These are phyloP conservation scores for Colletotrichum gloeosporioides DNA, from an alignment of 2,329 filamentous ascomycete genomes.

Conservation along the genomic window DNA sequence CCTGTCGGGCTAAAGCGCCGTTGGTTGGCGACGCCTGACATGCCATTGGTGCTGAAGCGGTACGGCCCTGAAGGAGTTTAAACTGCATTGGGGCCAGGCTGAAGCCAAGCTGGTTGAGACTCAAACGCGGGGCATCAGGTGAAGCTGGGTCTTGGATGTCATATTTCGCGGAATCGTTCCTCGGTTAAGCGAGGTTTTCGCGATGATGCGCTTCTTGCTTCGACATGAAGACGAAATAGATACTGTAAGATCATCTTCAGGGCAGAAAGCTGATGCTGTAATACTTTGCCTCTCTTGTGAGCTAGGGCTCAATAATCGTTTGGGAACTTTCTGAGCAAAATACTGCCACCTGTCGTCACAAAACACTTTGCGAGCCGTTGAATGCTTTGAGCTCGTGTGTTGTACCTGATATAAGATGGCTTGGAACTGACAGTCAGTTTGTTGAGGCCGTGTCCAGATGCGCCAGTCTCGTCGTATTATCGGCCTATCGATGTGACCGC, in stretches of 20 bases:
- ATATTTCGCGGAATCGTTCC: background rate
- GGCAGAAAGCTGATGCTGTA: rapidly evolving
- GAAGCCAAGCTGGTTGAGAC: background rate
- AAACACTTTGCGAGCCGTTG: background rate
- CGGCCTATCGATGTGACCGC: background rate
- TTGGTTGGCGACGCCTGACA: background rate
- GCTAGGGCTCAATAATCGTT: background rate
- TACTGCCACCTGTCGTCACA: background rate
- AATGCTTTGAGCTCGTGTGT: background rate
- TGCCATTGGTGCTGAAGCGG: background rate
- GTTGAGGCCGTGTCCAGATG: background rate
- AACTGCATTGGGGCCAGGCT: background rate
- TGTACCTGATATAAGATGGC: background rate
- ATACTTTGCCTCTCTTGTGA: background rate
- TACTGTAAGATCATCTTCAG: rapidly evolving
- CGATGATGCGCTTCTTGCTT: background rate
- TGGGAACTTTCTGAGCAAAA: background rate
- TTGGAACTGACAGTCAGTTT: background rate
- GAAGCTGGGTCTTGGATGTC: background rate
- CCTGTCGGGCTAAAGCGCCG: background rate
- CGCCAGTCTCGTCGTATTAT: background rate
- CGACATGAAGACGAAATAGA: background rate
- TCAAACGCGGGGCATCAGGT: background rate
- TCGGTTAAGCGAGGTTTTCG: background rate
- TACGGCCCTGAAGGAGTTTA: background rate